Base-by-base conservation (phyloP, 176 grass and related monocot genomes). In the Stipa capillata region DNA sequence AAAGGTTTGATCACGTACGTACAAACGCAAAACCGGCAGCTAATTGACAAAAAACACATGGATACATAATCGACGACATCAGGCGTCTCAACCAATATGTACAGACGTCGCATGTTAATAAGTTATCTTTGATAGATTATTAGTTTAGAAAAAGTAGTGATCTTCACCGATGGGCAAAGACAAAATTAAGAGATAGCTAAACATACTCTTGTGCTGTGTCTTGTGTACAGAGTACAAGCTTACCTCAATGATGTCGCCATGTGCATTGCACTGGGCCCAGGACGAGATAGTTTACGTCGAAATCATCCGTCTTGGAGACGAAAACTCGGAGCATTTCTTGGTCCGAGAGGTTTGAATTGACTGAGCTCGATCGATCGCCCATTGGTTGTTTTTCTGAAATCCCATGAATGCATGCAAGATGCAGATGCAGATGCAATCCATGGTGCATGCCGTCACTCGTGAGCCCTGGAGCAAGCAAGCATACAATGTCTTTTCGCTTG, bases 231-330 rank as follows among this genome's bases (percentile, higher is more conserved):
- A n/a, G n/a, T n/a, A n/a, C n/a, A n/a, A n/a, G 36, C 55, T 76
- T 11, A 20, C 23, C 68, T 12, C 27, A n/a, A 7, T 29, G 15
- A n/a, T 13, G 27, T 10, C 5, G 3, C 25, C 37, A n/a, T n/a
- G 25, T 73, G 44, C 15, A 73, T 62, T 39, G 78, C 40, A n/a
- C n/a, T n/a, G n/a, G n/a, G 61, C 20, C 35, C 69, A 49, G 17
- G 37, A 55, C 3, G 29, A 55, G 29, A 34, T 21, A 29, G 67
- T 59, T 74, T 68, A 74, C 55, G 14, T 69, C 16, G 34, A 77
- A 77, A 71, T 77, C 64, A 79, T 40, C 53, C 13, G 55, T 64
- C 74, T 49, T 47, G 41, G 50, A 73, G 79, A 64, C 35, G 40
- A 59, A 67, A 78, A 15, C 50, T 83, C 24, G 17, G 16, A 23